These are phyloP conservation scores for Whalleya microplaca DNA, from an alignment of 2,329 filamentous ascomycete species.

Conservation along the genomic window DNA sequence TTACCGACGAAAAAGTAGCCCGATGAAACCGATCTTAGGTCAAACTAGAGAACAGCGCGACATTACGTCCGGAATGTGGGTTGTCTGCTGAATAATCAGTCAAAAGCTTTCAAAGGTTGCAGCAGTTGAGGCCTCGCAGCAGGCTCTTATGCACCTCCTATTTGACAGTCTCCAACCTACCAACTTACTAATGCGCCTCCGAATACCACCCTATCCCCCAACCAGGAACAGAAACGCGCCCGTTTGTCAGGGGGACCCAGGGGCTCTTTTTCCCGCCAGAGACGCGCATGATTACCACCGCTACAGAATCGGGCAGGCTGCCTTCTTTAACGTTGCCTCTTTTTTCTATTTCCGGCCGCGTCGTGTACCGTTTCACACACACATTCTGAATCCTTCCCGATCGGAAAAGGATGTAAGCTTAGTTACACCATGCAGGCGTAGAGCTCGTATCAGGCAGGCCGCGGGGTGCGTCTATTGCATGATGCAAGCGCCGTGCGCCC, in stretches of 20 bases:
- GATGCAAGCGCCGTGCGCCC: not conserved
- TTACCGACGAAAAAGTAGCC: not conserved
- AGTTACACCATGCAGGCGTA: not conserved
- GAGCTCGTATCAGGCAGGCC: not conserved
- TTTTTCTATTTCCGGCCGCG: not conserved
- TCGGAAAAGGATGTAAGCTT: not conserved
- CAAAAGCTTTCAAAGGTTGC: not conserved
- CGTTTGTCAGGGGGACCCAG: too few relatives aligned
- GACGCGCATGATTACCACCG: not conserved
- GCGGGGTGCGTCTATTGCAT: not conserved
- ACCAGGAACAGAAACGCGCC: not conserved
- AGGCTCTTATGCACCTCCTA: not conserved
- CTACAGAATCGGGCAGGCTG: not conserved
- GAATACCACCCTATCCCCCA: not conserved
- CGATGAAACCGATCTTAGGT: not conserved
- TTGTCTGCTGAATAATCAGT: not conserved
- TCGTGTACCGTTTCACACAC: not conserved
- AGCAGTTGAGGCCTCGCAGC: not conserved
- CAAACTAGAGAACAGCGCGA: not conserved
- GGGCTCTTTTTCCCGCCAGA: too few relatives aligned
- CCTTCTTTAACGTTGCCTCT: not conserved
- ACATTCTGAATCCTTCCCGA: not conserved
- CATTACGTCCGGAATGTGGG: not conserved
- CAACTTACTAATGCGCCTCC: not conserved
- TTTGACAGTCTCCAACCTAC: not conserved